Evolutionary conservation across 495 filamentous ascomycete species (phyloP).

Genomic region (Penicillium subrubescens): DNA sequence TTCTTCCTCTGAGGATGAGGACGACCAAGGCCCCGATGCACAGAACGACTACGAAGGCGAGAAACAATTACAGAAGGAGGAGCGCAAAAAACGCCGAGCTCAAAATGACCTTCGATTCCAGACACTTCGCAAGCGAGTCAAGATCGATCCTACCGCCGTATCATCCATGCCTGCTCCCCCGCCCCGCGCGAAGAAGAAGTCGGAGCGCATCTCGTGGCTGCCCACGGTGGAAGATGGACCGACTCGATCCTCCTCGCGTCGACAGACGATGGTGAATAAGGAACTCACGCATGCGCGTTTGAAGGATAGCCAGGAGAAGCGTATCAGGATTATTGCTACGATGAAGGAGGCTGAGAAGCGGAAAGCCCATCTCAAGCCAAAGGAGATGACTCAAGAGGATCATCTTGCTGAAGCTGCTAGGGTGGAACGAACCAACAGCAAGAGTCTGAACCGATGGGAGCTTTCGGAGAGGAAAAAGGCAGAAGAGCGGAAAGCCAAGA

Average conservation of each 20-base stretch:
- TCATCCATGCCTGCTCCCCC: constrained; percentile 46
- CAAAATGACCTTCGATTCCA: constrained; percentile 55
- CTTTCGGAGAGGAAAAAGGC: constrained; percentile 83
- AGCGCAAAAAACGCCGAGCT: constrained; percentile 76
- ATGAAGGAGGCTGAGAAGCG: constrained; percentile 87
- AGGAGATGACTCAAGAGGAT: constrained; percentile 86
- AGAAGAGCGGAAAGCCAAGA: constrained; percentile 76
- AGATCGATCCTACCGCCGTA: constrained; percentile 61
- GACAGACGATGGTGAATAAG: constrained; percentile 82
- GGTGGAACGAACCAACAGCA: constrained; percentile 81
- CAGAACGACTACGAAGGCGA: constrained; percentile 60
- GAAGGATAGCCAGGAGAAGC: constrained; percentile 78
- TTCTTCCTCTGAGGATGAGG: constrained; percentile 74
- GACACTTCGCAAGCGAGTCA: constrained; percentile 61
- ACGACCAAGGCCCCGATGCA: constrained; percentile 70
- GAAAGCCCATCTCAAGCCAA: constrained; percentile 73
- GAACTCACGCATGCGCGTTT: constrained; percentile 79
- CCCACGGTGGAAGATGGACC: constrained; percentile 78
- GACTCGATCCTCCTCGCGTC: constrained; percentile 77
- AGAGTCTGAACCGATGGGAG: constrained; percentile 94
- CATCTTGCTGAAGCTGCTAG: constrained; percentile 80
- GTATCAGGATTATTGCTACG: constrained; percentile 72
- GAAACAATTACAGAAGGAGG: constrained; percentile 68
- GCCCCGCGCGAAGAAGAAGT: constrained; percentile 85
- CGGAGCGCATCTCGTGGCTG: constrained; percentile 87